phyloP scores from a whole-genome alignment of 1,139 yeast genomes.

The Pichia sp. region DNA sequence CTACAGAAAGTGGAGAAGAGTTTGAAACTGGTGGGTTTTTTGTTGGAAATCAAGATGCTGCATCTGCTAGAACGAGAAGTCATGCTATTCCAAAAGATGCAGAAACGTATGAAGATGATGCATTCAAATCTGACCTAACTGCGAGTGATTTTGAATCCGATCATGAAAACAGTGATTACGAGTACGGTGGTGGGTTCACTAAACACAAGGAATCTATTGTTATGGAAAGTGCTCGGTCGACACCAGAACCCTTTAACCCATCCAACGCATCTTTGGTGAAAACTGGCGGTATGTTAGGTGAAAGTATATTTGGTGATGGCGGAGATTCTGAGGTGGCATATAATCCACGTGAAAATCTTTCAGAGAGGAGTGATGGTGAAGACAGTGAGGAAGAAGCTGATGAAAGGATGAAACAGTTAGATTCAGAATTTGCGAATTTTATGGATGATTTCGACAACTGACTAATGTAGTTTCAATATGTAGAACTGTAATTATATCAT shows the following conservation, averaged over 20 bases:
- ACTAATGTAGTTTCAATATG: too few species aligned
- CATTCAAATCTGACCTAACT: constrained; percentile 5
- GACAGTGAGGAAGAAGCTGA: not conserved
- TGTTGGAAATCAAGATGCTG: constrained; percentile 7
- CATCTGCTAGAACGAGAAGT: constrained; percentile 10
- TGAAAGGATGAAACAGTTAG: constrained; percentile 4
- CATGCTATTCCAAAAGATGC: not conserved
- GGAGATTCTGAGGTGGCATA: constrained; percentile 4
- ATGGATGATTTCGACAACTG: not conserved
- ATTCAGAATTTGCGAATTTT: constrained; percentile 11
- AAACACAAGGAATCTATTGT: not conserved
- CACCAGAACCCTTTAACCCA: not conserved
- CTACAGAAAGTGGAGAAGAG: constrained; percentile 7
- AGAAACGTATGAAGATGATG: not conserved
- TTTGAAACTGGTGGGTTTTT: constrained; percentile 16
- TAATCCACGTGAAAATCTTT: constrained; percentile 2
- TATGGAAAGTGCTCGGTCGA: not conserved
- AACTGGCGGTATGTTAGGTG: not conserved
- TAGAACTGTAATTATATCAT: too few species aligned
- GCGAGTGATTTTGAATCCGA: constrained; percentile 15
- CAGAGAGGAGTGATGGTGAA: not conserved
- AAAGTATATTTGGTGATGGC: not conserved
- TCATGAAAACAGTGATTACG: not conserved
- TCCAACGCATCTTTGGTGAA: not conserved
- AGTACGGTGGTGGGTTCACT: not conserved